phyloP scores from a whole-genome alignment of 139 green algal genomes.

The Chlorella sp. region DNA sequence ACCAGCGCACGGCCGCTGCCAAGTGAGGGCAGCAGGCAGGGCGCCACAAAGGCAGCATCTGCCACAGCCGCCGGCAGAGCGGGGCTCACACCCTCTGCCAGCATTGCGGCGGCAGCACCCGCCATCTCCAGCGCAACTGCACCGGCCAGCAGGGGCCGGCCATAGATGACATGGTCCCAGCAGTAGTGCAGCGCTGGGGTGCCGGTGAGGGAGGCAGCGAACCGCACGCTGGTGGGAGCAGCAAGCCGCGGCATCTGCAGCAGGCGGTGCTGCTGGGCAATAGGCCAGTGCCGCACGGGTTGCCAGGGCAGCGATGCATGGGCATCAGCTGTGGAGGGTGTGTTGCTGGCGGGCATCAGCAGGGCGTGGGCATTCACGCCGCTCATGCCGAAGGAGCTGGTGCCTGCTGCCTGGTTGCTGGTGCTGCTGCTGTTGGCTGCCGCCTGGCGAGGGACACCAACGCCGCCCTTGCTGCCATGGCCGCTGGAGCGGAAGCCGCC shows the following conservation, averaged over 20 bases:
- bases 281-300: neutral
- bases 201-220: neutral
- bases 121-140: constrained; percentile 65
- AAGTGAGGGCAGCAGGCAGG: constrained; percentile 4
- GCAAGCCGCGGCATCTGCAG: neutral
- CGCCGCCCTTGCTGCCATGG: neutral
- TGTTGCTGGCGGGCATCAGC: neutral
- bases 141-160: constrained; percentile 59
- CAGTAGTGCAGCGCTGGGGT: constrained; percentile 48
- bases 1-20: neutral
- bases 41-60: neutral
- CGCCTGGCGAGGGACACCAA: constrained; percentile 62
- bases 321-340: neutral
- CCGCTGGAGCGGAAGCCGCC: neutral
- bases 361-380: constrained; percentile 59
- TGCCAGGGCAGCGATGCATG: neutral
- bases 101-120: neutral
- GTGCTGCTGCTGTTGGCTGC: constrained; percentile 45
- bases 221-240: neutral
- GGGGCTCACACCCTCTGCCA: neutral
- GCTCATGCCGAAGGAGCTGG: constrained; percentile 57
- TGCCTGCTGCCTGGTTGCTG: constrained; percentile 5
- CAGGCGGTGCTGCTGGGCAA: constrained; percentile 18
- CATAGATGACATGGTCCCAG: constrained; percentile 61
- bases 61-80: neutral